These are phyloP conservation scores for Aspergillus fumigatiaffinis DNA, from an alignment of 2,329 filamentous ascomycete genomes.

Conservation along the genomic window DNA sequence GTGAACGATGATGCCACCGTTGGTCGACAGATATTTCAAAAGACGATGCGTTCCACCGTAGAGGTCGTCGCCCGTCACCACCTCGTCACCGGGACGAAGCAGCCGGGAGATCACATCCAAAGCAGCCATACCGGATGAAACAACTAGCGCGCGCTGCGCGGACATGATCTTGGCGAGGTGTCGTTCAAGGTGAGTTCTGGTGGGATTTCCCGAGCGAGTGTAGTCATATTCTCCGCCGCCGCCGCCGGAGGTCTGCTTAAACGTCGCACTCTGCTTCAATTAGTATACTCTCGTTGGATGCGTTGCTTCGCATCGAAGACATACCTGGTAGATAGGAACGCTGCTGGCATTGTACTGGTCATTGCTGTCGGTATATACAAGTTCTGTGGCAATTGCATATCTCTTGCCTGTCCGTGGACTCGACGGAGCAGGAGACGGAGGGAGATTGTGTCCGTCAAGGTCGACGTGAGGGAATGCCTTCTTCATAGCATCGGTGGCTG, in stretches of 20 bases:
- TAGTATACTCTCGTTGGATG: background rate
- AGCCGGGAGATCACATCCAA: constrained; percentile 93
- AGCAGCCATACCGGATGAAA: constrained; percentile 95
- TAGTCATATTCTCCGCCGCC: constrained; percentile 95
- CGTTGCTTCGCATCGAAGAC: background rate
- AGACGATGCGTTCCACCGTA: constrained; percentile 95
- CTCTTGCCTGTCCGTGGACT: constrained; percentile 80
- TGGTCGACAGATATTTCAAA: constrained; percentile 83
- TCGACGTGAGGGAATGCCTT: constrained; percentile 63
- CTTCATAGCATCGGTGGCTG: constrained; percentile 29
- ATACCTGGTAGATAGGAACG: constrained; percentile 88
- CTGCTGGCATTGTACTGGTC: constrained; percentile 97
- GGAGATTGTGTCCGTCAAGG: constrained; percentile 77
- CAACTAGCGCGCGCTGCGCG: constrained; percentile 82
- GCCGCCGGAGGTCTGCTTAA: constrained; percentile 81
- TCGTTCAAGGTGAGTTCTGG: constrained; percentile 89
- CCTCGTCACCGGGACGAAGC: constrained; percentile 88
- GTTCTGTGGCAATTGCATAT: constrained; percentile 91
- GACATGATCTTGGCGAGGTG: constrained; percentile 99
- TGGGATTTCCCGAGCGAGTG: constrained; percentile 95
- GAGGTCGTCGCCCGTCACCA: constrained; percentile 92
- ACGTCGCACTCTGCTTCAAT: constrained; percentile 70
- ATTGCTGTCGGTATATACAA: constrained; percentile 92
- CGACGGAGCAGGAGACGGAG: constrained; percentile 88
- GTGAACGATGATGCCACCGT: constrained; percentile 88